Conservation (phyloP, 352 stramenopile genomes). For the Globisporangium canariense region DNA sequence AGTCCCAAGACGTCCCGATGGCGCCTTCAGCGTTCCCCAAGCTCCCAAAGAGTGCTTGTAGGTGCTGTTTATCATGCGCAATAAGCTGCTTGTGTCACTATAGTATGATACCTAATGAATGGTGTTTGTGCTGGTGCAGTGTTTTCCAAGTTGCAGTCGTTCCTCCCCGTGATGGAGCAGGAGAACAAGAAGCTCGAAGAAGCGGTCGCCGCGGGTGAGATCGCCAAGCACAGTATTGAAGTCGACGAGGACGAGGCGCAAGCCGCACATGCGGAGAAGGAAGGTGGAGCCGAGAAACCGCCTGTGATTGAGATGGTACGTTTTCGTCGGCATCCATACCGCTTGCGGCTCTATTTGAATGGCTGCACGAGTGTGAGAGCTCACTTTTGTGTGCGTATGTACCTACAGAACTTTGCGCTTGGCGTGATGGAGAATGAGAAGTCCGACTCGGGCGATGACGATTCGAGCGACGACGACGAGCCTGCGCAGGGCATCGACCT, state of each 20-base stretch:
- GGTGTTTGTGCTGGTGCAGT: slow-evolving; percentile 26
- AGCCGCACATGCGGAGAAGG: slow-evolving; percentile 2
- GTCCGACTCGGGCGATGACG: slow-evolving; percentile 22
- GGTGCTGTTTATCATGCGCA: slow-evolving; percentile 16
- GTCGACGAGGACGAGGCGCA: slow-evolving; percentile 25
- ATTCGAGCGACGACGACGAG: slow-evolving; percentile 22
- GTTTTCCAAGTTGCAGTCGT: slow-evolving; percentile 69
- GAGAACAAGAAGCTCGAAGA: slow-evolving; percentile 77
- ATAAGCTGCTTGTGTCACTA: not conserved
- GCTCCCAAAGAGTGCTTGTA: slow-evolving; percentile 62
- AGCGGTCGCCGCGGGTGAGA: slow-evolving; percentile 51
- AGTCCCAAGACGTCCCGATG: slow-evolving; percentile 9
- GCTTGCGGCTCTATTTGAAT: slow-evolving; percentile 1
- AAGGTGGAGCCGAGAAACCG: slow-evolving; percentile 19
- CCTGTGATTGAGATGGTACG: slow-evolving; percentile 77
- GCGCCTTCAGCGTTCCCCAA: slow-evolving; percentile 36
- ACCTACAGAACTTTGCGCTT: slow-evolving; percentile 67
- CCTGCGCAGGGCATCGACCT: slow-evolving; percentile 26
- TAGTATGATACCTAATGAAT: slow-evolving; percentile 1
- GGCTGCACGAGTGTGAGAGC: not conserved
- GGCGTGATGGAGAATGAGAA: slow-evolving; percentile 54
- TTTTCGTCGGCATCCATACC: not conserved
- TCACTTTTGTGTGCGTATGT: not conserved
- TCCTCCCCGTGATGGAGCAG: slow-evolving; percentile 65
- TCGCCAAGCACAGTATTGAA: slow-evolving; percentile 74